Evolutionary conservation across 2,329 filamentous ascomycete genomes (phyloP).

Genomic region (Lachnellula occidentalis): DNA sequence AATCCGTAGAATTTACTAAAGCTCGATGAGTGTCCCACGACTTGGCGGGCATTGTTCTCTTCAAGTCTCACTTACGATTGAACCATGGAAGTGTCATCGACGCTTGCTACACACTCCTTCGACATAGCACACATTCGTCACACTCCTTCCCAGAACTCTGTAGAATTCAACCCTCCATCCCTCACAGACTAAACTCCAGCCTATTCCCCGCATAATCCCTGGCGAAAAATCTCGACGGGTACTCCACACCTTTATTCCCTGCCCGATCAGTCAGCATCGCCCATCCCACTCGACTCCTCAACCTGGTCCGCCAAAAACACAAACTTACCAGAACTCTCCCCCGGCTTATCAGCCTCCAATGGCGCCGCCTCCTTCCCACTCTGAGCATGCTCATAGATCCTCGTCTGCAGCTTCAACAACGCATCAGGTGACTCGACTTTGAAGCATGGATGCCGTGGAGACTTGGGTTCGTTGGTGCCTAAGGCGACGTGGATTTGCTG

Average conservation of each 20-base stretch:
- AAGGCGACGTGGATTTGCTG: conserved; percentile 54
- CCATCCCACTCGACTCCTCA: background rate
- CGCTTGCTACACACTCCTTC: background rate
- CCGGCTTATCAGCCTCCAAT: conserved; percentile 49
- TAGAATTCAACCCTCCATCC: background rate
- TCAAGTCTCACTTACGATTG: no score
- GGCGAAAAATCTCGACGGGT: conserved; percentile 57
- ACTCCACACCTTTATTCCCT: conserved; percentile 52
- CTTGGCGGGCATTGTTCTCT: no score
- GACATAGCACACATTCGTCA: background rate
- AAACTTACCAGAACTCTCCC: conserved; percentile 38
- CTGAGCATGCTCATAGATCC: conserved; percentile 47
- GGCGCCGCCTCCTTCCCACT: conserved; percentile 46
- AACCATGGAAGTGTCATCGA: no score
- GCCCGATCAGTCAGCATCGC: conserved; percentile 1
- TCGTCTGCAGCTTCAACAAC: conserved; percentile 41
- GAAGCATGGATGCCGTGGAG: conserved; percentile 55
- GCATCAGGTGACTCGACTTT: conserved; percentile 42
- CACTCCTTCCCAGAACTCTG: background rate
- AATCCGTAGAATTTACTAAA: no score
- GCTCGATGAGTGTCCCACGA: no score
- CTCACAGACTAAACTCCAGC: conserved; percentile 46
- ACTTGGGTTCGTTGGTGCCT: conserved; percentile 38
- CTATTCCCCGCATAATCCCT: conserved; percentile 51
- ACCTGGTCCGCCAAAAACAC: background rate